Evolutionary conservation across 345 rosid species (phyloP).

Genomic region (Salix exigua): DNA sequence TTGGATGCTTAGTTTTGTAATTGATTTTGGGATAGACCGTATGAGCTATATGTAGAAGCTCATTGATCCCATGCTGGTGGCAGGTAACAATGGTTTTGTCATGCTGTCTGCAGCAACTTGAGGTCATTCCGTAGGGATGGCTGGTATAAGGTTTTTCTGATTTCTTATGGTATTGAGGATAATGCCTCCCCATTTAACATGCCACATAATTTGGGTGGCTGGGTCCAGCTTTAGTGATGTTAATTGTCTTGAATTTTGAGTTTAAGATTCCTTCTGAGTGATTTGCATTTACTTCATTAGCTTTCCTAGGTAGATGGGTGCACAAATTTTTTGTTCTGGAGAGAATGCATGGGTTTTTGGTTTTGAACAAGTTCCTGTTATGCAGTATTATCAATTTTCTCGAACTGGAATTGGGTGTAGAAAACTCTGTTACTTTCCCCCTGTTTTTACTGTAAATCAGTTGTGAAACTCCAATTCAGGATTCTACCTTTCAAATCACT

Average conservation of each 20-base stretch:
- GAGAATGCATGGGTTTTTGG: background rate
- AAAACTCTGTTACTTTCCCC: background rate
- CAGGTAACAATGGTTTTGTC: background rate
- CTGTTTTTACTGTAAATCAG: background rate
- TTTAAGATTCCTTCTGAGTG: background rate
- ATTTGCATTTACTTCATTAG: background rate
- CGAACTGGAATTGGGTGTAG: background rate
- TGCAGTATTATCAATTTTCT: background rate
- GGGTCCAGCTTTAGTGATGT: background rate
- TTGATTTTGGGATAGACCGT: background rate
- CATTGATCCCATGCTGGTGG: background rate
- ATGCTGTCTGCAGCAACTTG: background rate
- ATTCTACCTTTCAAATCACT: background rate
- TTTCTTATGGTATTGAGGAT: background rate
- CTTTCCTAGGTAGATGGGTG: background rate
- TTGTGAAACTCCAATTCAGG: background rate
- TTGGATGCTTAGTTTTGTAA: background rate
- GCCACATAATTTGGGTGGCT: background rate
- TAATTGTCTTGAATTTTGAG: background rate
- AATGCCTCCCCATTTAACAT: background rate
- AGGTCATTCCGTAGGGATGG: background rate
- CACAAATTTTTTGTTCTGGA: background rate
- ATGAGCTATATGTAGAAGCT: background rate
- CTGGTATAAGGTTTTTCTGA: background rate
- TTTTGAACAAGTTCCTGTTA: background rate